These are phyloP conservation scores for Arthrobotrys megalospora DNA, from an alignment of 2,329 filamentous ascomycete species.

Conservation along the genomic window DNA sequence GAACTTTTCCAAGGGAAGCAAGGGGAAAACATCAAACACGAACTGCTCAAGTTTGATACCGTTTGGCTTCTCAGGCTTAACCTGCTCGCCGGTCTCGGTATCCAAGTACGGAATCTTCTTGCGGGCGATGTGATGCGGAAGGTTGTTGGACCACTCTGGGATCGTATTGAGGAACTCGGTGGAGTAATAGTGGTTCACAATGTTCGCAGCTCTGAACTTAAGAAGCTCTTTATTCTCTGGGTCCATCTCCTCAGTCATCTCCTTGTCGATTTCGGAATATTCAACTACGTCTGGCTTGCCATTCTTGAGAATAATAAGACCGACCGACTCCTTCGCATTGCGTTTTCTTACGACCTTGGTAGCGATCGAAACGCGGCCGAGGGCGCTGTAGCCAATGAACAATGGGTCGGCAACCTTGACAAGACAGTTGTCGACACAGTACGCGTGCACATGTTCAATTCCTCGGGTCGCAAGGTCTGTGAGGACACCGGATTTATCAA, in stretches of 20 bases:
- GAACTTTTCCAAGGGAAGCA: slow-evolving; percentile 87
- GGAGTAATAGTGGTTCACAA: slow-evolving; percentile 99
- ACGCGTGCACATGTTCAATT: slow-evolving; percentile 94
- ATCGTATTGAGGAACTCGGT: slow-evolving; percentile 92
- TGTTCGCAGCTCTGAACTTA: slow-evolving; percentile 98
- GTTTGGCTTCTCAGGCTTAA: slow-evolving; percentile 95
- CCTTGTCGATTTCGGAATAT: slow-evolving; percentile 95
- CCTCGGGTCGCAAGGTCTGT: slow-evolving; percentile 90
- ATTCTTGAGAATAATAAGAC: slow-evolving; percentile 93
- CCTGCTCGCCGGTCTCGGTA: slow-evolving; percentile 79
- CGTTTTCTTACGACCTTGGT: slow-evolving; percentile 99
- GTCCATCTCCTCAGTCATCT: slow-evolving; percentile 90
- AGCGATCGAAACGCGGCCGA: slow-evolving; percentile 91
- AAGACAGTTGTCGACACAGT: slow-evolving; percentile 99
- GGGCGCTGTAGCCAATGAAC: slow-evolving; percentile 93
- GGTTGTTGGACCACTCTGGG: slow-evolving; percentile 84
- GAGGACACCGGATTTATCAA: slow-evolving; percentile 84
- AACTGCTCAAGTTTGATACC: slow-evolving; percentile 99
- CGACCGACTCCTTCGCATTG: slow-evolving; percentile 94
- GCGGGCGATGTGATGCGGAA: slow-evolving; percentile 94
- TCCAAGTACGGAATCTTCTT: slow-evolving; percentile 98
- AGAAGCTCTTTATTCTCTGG: slow-evolving; percentile 83
- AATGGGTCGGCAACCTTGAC: slow-evolving; percentile 97
- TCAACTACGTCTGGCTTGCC: slow-evolving; percentile 97
- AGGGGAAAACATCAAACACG: slow-evolving; percentile 97